Evolutionary conservation across 768 basidiomycete genomes (phyloP).

Genomic region (Lactifluus hygrophoroides): DNA sequence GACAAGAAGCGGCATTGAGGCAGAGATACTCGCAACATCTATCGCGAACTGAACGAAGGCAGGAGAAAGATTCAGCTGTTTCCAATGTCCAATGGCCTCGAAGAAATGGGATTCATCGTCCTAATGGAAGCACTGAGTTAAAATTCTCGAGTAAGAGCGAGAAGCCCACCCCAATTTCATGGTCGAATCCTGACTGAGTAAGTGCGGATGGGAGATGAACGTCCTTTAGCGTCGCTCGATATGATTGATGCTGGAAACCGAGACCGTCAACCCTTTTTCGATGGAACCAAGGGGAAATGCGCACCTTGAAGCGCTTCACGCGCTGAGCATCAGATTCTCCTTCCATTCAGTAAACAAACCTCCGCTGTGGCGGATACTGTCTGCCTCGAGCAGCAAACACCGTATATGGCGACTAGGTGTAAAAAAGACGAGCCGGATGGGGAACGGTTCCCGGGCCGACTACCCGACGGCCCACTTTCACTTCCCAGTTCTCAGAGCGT

Average conservation of each 20-base stretch:
- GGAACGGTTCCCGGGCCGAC: not conserved
- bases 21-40: conserved; percentile 49
- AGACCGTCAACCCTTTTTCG: not conserved
- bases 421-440: not conserved
- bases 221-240: conserved; percentile 53
- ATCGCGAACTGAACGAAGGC: conserved; percentile 64
- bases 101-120: conserved; percentile 77
- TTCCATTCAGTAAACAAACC: conserved; percentile 17
- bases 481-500: too few relatives aligned
- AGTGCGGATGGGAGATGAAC: conserved; percentile 68
- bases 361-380: not conserved
- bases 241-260: conserved; percentile 56
- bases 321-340: conserved; percentile 22
- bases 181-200: conserved; percentile 40
- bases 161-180: conserved; percentile 44
- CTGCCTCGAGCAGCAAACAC: not conserved
- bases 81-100: conserved; percentile 62
- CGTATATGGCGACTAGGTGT: not conserved
- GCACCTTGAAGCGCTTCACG: conserved; percentile 46
- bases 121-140: conserved; percentile 29
- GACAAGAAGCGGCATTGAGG: conserved; percentile 72
- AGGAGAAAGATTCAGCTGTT: conserved; percentile 71
- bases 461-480: too few relatives aligned
- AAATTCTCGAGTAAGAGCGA: not conserved
- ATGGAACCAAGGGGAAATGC: not conserved